Evolutionary conservation across 176 grass and related monocot species (phyloP).

Genomic region (Elaeis guineensis): DNA sequence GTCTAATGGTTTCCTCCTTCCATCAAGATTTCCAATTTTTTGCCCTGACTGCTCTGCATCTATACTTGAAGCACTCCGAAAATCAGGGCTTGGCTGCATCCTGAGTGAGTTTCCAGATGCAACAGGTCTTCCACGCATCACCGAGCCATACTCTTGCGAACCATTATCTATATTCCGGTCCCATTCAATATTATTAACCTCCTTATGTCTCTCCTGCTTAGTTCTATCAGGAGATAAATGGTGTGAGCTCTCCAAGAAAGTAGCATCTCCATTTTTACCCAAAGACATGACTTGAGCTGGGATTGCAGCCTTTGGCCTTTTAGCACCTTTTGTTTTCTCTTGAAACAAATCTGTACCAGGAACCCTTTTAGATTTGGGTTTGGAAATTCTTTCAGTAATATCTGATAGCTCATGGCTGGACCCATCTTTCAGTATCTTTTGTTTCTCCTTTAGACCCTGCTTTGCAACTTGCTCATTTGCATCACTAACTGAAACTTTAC

Average conservation of each 20-base stretch:
- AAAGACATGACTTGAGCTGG: slow-evolving; percentile 20
- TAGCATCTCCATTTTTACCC: slow-evolving; percentile 24
- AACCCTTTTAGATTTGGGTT: slow-evolving; percentile 52
- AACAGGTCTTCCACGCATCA: slow-evolving; percentile 29
- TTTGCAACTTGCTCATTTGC: slow-evolving; percentile 25
- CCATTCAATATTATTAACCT: slow-evolving; percentile 32
- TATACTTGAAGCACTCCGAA: slow-evolving; percentile 17
- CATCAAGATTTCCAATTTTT: slow-evolving; percentile 35
- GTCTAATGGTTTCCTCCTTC: slow-evolving; percentile 36
- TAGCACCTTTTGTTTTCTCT: slow-evolving; percentile 35
- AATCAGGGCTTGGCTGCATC: slow-evolving; percentile 35
- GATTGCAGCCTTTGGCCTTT: slow-evolving; percentile 52
- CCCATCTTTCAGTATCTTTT: slow-evolving; percentile 38
- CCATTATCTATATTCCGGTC: slow-evolving; percentile 18
- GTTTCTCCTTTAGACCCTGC: slow-evolving; percentile 36
- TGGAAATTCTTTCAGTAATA: slow-evolving; percentile 26
- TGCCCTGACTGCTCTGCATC: slow-evolving; percentile 36
- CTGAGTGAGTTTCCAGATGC: slow-evolving; percentile 41
- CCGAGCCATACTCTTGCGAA: slow-evolving; percentile 31
- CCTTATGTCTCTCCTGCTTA: slow-evolving; percentile 37
- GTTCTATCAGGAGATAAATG: slow-evolving; percentile 36
- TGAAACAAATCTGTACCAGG: slow-evolving; percentile 29
- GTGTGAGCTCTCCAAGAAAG: slow-evolving; percentile 28
- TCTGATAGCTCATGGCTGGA: slow-evolving; percentile 28
- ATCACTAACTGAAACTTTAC: slow-evolving; percentile 25